Base-by-base conservation (phyloP, 306 rosid genomes). In the Prunus dulcis region DNA sequence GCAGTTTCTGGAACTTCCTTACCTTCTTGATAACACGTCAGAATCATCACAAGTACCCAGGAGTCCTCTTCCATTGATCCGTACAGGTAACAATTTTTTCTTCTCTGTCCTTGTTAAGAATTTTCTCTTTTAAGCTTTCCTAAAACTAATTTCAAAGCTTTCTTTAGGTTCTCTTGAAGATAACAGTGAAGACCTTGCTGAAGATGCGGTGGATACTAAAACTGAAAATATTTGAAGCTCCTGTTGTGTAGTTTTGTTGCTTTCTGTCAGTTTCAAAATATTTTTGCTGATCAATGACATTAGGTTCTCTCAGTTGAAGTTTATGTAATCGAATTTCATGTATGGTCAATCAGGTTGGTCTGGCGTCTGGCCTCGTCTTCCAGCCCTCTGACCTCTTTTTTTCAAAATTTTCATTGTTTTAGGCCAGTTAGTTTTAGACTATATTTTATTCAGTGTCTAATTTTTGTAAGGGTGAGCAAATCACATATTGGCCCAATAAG, bases 1-100 rank as follows among this genome's bases (percentile, higher is more conserved):
- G 88, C 90, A 81, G 86, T 86, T 94, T 81, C 82, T 94, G 69
- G 98, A 84, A 75, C 97, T 94, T 82, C 97, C 97, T 27, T 86
- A 87, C 82, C 95, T 94, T 76, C 96, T 94, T 72, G 97, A 89
- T 79, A 74, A 76, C 74, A 85, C 64, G 84, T 74, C 83, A 55
- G 85, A 84, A 53, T 61, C 87, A 60, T 80, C 77, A 3, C 86
- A 79, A 72, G 75, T 81, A 58, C 75, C 80, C 52, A 71, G 74
- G 56, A 83, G 80, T 84, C 86, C 88, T 73, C 61, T 79, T 74
- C 82, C 89, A 50, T 77, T 45, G 25, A 75, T 77, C 78, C 84
- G 27, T 69, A 78, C 76, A 76, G 97, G 98, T 94, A 88, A 81
- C 49, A n/a, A 6, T 38, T 60, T 28, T 53, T 70, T 64, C 32